Evolutionary conservation across 1,139 yeast genomes (phyloP).

Genomic region (Groenewaldozyma sp.): DNA sequence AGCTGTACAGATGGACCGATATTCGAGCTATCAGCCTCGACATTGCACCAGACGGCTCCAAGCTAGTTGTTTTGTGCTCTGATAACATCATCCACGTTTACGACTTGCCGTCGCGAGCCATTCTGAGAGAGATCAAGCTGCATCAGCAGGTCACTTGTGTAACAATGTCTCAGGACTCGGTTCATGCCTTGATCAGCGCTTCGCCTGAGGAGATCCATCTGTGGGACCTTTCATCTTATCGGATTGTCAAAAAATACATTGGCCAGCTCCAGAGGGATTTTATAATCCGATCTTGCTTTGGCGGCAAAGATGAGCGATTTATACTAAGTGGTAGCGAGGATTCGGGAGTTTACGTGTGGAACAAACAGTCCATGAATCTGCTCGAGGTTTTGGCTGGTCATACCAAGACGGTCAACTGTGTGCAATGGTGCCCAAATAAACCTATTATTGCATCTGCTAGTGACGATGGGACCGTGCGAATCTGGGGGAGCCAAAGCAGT

Average conservation of each 20-base stretch:
- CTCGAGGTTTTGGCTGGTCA: constrained; percentile 61
- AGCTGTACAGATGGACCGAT: constrained; percentile 34
- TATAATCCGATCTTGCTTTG: constrained; percentile 73
- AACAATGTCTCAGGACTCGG: constrained; percentile 37
- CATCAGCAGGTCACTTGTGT: constrained; percentile 42
- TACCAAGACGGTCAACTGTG: constrained; percentile 57
- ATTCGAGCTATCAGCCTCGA: constrained; percentile 59
- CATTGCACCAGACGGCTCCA: constrained; percentile 56
- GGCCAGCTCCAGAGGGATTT: constrained; percentile 62
- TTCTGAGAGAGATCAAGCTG: constrained; percentile 30
- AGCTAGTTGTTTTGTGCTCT: constrained; percentile 55
- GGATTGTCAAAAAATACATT: constrained; percentile 49
- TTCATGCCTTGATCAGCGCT: constrained; percentile 49
- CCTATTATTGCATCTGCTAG: constrained; percentile 73
- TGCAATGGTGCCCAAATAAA: constrained; percentile 57
- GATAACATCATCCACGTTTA: constrained; percentile 46
- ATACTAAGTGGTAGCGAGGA: constrained; percentile 80
- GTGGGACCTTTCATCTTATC: constrained; percentile 52
- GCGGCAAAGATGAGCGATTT: constrained; percentile 56
- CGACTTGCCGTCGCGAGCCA: constrained; percentile 32
- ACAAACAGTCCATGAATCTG: constrained; percentile 60
- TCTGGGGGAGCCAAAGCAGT: too few relatives aligned
- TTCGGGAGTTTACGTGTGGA: constrained; percentile 75
- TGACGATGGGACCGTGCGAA: constrained; percentile 47
- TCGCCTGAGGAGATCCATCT: constrained; percentile 75